phyloP scores from a whole-genome alignment of 768 basidiomycete species.

The Leccinum subgranulosum region DNA sequence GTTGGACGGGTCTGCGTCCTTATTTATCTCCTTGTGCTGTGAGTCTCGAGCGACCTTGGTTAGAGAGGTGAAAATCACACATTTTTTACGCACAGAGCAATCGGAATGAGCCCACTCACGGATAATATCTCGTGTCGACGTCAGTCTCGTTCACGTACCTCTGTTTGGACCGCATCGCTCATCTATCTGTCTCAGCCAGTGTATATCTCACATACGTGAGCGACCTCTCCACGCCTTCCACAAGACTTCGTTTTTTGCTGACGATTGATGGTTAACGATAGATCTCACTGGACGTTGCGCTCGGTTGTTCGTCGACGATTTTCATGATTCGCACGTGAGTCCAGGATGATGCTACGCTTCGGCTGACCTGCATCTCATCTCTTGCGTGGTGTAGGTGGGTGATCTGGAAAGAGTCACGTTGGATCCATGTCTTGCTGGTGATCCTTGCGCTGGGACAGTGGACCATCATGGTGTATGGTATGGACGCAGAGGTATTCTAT shows the following conservation, averaged over 20 bases:
- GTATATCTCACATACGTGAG: slow-evolving; percentile 5
- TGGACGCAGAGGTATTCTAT: not conserved
- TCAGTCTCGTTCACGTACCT: slow-evolving; percentile 9
- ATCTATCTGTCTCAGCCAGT: slow-evolving; percentile 5
- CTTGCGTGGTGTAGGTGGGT: slow-evolving; percentile 17
- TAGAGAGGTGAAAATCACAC: not conserved
- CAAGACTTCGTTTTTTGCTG: not conserved
- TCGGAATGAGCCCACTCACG: not conserved
- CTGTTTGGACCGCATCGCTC: not conserved
- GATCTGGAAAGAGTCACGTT: slow-evolving; percentile 20
- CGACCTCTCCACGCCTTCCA: not conserved
- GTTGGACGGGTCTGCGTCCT: slow-evolving; percentile 13
- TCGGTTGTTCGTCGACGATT: slow-evolving; percentile 22
- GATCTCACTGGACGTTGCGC: not conserved
- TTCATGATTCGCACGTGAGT: slow-evolving; percentile 26
- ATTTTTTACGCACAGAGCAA: not conserved
- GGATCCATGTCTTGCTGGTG: slow-evolving; percentile 10
- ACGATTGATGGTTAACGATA: not conserved
- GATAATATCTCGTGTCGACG: not conserved
- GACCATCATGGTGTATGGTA: slow-evolving; percentile 10
- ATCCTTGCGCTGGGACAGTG: slow-evolving; percentile 20
- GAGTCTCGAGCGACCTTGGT: not conserved
- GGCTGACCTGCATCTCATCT: not conserved
- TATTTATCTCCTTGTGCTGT: slow-evolving; percentile 11
- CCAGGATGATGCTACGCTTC: not conserved